Conservation (phyloP, 1,284 basidiomycete species). For the Moniliophthora roreri region DNA sequence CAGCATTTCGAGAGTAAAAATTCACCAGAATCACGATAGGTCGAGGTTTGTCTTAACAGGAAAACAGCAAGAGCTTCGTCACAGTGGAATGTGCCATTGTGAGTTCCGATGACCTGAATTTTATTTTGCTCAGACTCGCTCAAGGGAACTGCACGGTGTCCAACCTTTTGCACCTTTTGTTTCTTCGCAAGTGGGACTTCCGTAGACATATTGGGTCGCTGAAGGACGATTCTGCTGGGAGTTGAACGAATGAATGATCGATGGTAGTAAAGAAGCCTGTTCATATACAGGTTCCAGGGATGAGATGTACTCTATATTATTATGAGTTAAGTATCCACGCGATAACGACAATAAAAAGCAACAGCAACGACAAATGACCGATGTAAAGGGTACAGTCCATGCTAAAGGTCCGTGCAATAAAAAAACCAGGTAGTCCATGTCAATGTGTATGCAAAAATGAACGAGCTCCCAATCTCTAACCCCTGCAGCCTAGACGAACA, state of each 20-base stretch:
- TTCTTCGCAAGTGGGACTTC: conserved; percentile 39
- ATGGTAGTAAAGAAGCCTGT: not conserved
- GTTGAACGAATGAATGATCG: not conserved
- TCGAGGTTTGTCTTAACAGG: conserved; percentile 77
- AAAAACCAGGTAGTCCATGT: not conserved
- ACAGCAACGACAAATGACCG: not conserved
- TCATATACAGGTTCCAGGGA: not conserved
- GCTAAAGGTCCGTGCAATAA: not conserved
- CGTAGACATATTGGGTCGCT: conserved; percentile 4
- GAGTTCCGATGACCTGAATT: conserved; percentile 80
- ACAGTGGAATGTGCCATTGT: conserved; percentile 96
- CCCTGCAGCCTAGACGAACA: not conserved
- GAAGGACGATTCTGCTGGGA: not conserved
- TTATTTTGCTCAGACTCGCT: not conserved
- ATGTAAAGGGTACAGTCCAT: not conserved
- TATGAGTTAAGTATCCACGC: not conserved
- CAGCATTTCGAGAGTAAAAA: not conserved
- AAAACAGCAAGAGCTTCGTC: conserved; percentile 96
- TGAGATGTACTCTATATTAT: not conserved
- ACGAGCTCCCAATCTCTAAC: not conserved
- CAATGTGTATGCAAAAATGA: not conserved
- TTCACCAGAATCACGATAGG: conserved; percentile 76
- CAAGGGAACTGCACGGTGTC: conserved; percentile 18
- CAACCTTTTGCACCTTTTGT: conserved; percentile 50
- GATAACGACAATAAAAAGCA: not conserved